Percentiles rank a stretch among this genome's conserved stretches.
These are phyloP conservation scores for Centrapalus pauciflorus DNA, from an alignment of 129 eudicot species.

Conservation along the genomic window DNA sequence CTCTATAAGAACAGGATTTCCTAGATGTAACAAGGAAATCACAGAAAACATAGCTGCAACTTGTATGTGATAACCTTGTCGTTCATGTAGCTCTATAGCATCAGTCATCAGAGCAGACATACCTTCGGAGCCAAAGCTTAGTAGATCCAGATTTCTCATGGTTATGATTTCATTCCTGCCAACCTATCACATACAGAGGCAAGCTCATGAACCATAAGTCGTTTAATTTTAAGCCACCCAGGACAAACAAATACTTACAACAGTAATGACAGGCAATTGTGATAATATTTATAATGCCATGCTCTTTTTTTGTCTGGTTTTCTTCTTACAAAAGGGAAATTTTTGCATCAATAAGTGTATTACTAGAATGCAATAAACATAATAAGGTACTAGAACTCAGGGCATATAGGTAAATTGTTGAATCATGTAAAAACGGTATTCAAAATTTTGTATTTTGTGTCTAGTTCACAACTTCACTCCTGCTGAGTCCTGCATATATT, in stretches of 20 bases:
- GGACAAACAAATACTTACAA: neutral
- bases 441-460: neutral
- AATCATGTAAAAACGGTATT: neutral
- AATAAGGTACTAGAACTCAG: neutral
- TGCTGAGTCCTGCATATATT: too few relatives aligned
- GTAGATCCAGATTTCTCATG: conserved; percentile 60
- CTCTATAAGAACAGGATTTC: neutral
- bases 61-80: neutral
- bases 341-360: neutral
- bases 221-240: neutral
- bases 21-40: neutral
- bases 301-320: neutral
- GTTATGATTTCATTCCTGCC: conserved; percentile 42
- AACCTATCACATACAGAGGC: conserved; percentile 64
- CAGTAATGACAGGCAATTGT: neutral
- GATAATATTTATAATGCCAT: too few relatives aligned
- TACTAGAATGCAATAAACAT: neutral
- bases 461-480: conserved; percentile 59
- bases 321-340: neutral
- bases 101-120: neutral
- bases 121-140: conserved; percentile 58
- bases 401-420: neutral
- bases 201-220: conserved; percentile 45
- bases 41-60: neutral
- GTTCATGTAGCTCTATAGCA: neutral